Conservation (phyloP, 129 eudicot genomes). For the Flaveria linearis region DNA sequence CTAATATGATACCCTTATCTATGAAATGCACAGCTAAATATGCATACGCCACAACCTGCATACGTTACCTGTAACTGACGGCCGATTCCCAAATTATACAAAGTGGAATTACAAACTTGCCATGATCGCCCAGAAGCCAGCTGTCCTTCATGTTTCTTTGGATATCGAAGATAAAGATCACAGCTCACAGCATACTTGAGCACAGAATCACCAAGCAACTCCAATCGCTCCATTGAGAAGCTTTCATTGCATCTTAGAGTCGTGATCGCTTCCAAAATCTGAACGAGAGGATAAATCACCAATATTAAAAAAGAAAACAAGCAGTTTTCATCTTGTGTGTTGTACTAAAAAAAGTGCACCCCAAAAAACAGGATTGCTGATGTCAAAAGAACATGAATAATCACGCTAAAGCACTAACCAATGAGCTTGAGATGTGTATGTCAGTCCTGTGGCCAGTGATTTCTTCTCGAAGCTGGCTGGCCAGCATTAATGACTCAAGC, state of each 20-base stretch:
- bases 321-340: constrained; percentile 6
- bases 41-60: not conserved
- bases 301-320: constrained; percentile 3
- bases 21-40: constrained; percentile 1
- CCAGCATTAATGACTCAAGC: constrained; percentile 81
- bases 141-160: constrained; percentile 76
- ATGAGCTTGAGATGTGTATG: constrained; percentile 57
- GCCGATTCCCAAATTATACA: constrained; percentile 63
- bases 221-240: constrained; percentile 93
- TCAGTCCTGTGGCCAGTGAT: constrained; percentile 42
- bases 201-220: constrained; percentile 96
- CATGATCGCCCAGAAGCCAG: constrained; percentile 52
- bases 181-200: constrained; percentile 81
- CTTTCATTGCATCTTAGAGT: constrained; percentile 81
- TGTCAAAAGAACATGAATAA: constrained; percentile 11
- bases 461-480: constrained; percentile 81
- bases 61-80: constrained; percentile 58
- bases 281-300: constrained; percentile 12
- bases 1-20: not conserved
- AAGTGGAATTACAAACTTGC: constrained; percentile 65
- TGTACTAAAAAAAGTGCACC: constrained; percentile 9
- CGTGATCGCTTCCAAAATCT: constrained; percentile 93
- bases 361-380: not conserved
- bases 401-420: constrained; percentile 51
- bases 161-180: constrained; percentile 65